Conservation (phyloP, 2,329 filamentous ascomycete genomes). For the Monilinia fructicola region DNA sequence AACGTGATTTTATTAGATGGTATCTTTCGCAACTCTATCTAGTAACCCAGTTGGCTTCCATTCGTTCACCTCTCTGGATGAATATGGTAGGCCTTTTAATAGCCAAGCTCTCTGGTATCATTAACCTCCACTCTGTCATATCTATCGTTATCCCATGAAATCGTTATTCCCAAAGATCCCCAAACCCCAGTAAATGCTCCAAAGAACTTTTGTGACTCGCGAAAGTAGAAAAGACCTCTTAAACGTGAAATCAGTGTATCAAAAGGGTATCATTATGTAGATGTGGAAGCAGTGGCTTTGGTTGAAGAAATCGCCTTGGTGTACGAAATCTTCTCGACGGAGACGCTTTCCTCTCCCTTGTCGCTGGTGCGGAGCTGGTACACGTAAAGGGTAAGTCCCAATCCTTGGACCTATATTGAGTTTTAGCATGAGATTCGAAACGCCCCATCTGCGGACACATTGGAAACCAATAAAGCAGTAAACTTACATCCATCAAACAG, state of each 20-base stretch:
- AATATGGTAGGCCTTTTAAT: conserved; percentile 5
- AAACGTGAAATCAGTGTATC: conserved; percentile 1
- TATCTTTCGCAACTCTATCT: conserved; percentile 13
- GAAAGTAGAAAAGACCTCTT: background rate
- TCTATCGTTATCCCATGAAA: conserved; percentile 13
- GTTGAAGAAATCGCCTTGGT: conserved; percentile 61
- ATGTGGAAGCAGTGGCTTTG: conserved; percentile 7
- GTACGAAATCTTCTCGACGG: conserved; percentile 83
- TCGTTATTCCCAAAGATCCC: background rate
- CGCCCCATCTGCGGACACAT: background rate
- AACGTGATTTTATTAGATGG: conserved; percentile 1
- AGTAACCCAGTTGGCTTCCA: conserved; percentile 18
- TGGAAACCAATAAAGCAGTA: conserved; percentile 10
- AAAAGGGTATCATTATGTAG: conserved; percentile 32
- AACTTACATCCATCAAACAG: conserved; percentile 93
- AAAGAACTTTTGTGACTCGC: conserved; percentile 10
- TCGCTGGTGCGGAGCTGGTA: conserved; percentile 81
- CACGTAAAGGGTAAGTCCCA: conserved; percentile 92
- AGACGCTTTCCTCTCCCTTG: conserved; percentile 74
- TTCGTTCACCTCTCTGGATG: conserved; percentile 11
- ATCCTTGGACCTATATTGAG: conserved; percentile 76
- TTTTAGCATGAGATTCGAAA: background rate
- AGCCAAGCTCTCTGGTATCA: conserved; percentile 10
- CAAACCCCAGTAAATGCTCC: conserved; percentile 12
- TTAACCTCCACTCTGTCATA: background rate